phyloP scores from a whole-genome alignment of 495 filamentous ascomycete genomes.

The Sabuloglossum arenarium region DNA sequence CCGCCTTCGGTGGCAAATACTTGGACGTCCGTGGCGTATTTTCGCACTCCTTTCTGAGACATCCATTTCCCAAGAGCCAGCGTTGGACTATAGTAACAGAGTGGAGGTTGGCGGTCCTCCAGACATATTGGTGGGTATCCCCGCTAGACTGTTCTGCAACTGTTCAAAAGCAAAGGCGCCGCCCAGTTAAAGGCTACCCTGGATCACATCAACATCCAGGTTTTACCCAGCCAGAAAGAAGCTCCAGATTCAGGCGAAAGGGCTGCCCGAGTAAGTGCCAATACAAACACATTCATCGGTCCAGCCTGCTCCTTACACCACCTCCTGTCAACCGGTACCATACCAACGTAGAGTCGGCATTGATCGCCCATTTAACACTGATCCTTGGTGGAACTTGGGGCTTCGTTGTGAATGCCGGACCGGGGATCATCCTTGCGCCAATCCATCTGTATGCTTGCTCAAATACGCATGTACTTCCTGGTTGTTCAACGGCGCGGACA shows the following conservation, averaged over 20 bases:
- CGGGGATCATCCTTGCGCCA: neutral
- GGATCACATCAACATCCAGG: conserved; percentile 1
- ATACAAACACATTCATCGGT: neutral
- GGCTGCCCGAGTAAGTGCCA: neutral
- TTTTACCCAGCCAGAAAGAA: neutral
- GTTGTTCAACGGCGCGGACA: neutral
- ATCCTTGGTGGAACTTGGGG: neutral
- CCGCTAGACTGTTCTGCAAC: neutral
- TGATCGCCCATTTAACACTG: neutral
- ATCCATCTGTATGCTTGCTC: neutral
- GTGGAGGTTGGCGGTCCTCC: neutral
- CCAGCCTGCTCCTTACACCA: neutral
- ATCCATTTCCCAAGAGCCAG: neutral
- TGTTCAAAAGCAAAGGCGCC: neutral
- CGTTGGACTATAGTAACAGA: neutral
- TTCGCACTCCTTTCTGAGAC: neutral
- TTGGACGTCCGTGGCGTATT: neutral
- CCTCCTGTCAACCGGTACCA: neutral
- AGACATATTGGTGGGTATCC: neutral
- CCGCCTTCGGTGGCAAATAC: neutral
- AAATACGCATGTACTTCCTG: conserved; percentile 1
- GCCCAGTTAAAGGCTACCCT: neutral
- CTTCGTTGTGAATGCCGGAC: neutral
- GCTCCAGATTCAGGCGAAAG: neutral
- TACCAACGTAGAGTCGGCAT: neutral